phyloP scores from a whole-genome alignment of 2,329 filamentous ascomycete species.

The Clarireedia monteithiana region DNA sequence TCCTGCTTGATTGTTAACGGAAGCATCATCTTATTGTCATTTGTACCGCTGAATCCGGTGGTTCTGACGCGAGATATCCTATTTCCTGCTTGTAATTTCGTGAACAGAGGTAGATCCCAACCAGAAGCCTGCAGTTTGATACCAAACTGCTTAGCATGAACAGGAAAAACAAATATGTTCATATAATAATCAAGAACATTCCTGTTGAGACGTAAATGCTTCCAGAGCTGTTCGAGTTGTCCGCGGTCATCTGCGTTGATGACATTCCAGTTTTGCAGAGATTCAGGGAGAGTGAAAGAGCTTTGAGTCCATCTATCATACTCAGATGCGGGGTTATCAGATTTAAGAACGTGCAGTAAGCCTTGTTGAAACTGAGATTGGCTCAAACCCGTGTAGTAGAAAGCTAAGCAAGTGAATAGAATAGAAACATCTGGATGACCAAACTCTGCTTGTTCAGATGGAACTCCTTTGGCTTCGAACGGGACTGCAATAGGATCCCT shows the following conservation, averaged over 20 bases:
- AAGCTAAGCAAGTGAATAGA: slow-evolving; percentile 55
- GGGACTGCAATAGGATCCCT: slow-evolving; percentile 59
- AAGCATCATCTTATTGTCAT: slow-evolving; percentile 52
- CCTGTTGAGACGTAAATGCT: slow-evolving; percentile 39
- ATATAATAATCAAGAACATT: slow-evolving; percentile 52
- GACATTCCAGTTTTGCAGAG: slow-evolving; percentile 43
- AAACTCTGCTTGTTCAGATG: slow-evolving; percentile 55
- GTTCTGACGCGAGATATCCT: slow-evolving; percentile 32
- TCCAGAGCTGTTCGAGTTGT: slow-evolving; percentile 45
- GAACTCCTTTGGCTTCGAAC: slow-evolving; percentile 57
- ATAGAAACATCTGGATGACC: slow-evolving; percentile 63
- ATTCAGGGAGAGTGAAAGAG: slow-evolving; percentile 29
- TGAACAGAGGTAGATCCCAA: slow-evolving; percentile 54
- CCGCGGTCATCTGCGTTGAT: slow-evolving; percentile 52
- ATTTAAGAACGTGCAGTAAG: slow-evolving; percentile 45
- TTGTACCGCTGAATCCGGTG: slow-evolving; percentile 67
- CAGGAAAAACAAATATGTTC: slow-evolving; percentile 57
- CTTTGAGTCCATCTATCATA: background rate
- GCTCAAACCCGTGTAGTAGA: slow-evolving; percentile 55
- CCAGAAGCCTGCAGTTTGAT: slow-evolving; percentile 57
- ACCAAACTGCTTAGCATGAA: slow-evolving; percentile 56
- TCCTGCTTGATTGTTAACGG: slow-evolving; percentile 55
- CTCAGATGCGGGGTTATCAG: slow-evolving; percentile 36
- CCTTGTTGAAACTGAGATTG: slow-evolving; percentile 40
- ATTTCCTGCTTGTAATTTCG: slow-evolving; percentile 25